phyloP scores from a whole-genome alignment of 2,329 filamentous ascomycete genomes.

The Fusarium nodosum region DNA sequence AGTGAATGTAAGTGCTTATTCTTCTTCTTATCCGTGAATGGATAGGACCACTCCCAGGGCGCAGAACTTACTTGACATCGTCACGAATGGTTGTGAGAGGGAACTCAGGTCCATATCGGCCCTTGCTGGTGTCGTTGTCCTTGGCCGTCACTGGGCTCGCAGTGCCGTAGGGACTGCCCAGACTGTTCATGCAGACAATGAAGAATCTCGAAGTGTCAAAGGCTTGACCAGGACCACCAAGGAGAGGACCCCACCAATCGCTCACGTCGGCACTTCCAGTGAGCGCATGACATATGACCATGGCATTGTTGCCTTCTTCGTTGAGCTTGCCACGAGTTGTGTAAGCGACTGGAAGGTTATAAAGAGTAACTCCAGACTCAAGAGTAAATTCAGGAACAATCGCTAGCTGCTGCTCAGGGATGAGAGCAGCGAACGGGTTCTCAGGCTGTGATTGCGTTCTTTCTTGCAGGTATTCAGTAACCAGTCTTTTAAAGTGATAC shows the following conservation, averaged over 20 bases:
- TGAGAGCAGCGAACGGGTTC: slow-evolving; percentile 89
- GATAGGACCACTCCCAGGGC: no score
- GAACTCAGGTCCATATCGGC: slow-evolving; percentile 93
- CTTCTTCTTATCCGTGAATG: not conserved
- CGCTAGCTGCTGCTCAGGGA: slow-evolving; percentile 88
- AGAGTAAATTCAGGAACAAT: slow-evolving; percentile 91
- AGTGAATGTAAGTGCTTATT: slow-evolving; percentile 33
- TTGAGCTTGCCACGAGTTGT: slow-evolving; percentile 74
- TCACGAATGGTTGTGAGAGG: slow-evolving; percentile 95
- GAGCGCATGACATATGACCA: slow-evolving; percentile 86
- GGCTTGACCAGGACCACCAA: slow-evolving; percentile 81
- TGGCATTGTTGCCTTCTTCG: slow-evolving; percentile 72
- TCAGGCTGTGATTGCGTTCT: slow-evolving; percentile 80
- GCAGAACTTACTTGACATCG: slow-evolving; percentile 83
- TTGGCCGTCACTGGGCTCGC: slow-evolving; percentile 91
- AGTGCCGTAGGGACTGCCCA: slow-evolving; percentile 87
- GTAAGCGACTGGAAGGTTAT: slow-evolving; percentile 80
- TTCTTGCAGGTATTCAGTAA: slow-evolving; percentile 76
- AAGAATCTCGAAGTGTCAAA: slow-evolving; percentile 89
- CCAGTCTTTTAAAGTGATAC: slow-evolving; percentile 54
- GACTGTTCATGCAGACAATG: slow-evolving; percentile 86
- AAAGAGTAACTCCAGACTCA: slow-evolving; percentile 87
- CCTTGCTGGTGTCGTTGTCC: slow-evolving; percentile 80
- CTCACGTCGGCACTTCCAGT: slow-evolving; percentile 87
- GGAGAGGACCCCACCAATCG: slow-evolving; percentile 89